Percentiles rank a stretch among this genome's conserved stretches.
These are phyloP conservation scores for Penicillium longicatenatum DNA, from an alignment of 495 filamentous ascomycete genomes.

Conservation along the genomic window DNA sequence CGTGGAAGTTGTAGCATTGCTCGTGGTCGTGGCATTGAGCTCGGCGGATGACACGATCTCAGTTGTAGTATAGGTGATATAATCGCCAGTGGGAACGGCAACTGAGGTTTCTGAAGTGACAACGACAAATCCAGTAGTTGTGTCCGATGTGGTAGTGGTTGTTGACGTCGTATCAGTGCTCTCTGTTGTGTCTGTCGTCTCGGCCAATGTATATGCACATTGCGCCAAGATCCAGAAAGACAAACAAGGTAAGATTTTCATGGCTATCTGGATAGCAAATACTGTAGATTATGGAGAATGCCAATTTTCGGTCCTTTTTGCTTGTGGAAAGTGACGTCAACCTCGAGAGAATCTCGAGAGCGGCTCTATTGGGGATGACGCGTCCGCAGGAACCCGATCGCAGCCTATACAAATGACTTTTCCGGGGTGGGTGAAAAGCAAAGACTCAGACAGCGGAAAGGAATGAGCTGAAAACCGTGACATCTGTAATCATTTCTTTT, in stretches of 20 bases:
- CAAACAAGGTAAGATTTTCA: constrained; percentile 1
- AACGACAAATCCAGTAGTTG: constrained; percentile 37
- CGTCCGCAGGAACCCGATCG: background rate
- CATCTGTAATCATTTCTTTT: background rate
- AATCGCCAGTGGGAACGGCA: constrained; percentile 29
- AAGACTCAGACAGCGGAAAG: background rate
- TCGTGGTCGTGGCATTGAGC: constrained; percentile 16
- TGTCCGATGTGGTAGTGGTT: constrained; percentile 24
- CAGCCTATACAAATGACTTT: background rate
- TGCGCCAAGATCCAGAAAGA: background rate
- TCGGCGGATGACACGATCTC: constrained; percentile 18
- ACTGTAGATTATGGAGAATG: background rate
- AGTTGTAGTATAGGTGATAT: constrained; percentile 20
- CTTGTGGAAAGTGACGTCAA: background rate
- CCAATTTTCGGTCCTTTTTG: background rate
- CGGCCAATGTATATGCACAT: background rate
- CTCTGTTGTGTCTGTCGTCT: background rate
- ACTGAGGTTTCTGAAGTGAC: constrained; percentile 29
- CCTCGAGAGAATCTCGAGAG: background rate
- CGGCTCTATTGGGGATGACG: background rate
- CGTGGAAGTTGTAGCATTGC: constrained; percentile 37
- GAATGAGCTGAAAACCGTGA: background rate
- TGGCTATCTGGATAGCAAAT: background rate
- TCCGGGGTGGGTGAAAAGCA: background rate
- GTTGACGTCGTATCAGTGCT: constrained; percentile 19